These are phyloP conservation scores for Boletellus ananas DNA, from an alignment of 768 basidiomycete species.

Conservation along the genomic window DNA sequence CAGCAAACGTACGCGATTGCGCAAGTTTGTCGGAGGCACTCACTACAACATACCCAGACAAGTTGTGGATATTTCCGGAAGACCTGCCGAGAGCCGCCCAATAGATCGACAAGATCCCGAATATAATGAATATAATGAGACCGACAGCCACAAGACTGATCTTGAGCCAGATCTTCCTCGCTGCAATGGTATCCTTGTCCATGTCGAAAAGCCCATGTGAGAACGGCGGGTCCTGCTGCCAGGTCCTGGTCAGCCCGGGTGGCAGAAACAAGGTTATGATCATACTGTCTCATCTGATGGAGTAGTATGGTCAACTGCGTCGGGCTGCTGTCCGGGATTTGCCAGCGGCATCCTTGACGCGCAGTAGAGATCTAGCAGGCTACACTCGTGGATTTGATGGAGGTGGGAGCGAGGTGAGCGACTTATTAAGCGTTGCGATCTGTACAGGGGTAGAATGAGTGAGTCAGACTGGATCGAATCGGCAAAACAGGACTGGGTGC, in stretches of 20 bases:
- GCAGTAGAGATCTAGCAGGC: neutral
- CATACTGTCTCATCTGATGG: slow-evolving; percentile 11
- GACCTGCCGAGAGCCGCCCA: slow-evolving; percentile 56
- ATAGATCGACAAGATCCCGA: slow-evolving; percentile 52
- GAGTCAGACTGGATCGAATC: neutral
- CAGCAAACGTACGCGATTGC: neutral
- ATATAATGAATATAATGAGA: slow-evolving; percentile 41
- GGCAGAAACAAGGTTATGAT: neutral
- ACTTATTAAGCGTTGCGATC: slow-evolving; percentile 19
- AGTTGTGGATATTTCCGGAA: slow-evolving; percentile 32
- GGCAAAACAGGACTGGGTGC: neutral
- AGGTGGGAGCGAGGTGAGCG: neutral
- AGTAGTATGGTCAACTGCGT: neutral
- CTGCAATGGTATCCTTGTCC: slow-evolving; percentile 25
- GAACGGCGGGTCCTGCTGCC: slow-evolving; percentile 26
- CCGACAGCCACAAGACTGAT: slow-evolving; percentile 35
- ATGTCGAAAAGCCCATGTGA: slow-evolving; percentile 28
- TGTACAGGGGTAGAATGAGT: neutral
- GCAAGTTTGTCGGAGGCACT: slow-evolving; percentile 17
- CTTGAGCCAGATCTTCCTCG: slow-evolving; percentile 41
- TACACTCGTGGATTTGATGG: neutral
- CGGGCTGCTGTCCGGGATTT: slow-evolving; percentile 1
- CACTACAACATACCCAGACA: slow-evolving; percentile 59
- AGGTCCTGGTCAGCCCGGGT: slow-evolving; percentile 2
- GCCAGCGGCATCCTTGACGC: slow-evolving; percentile 1